A percentile compares a stretch with the other conserved stretches of the same genome.
Evolutionary conservation across 768 basidiomycete species (phyloP).

Genomic region (Lentinula aciculospora): DNA sequence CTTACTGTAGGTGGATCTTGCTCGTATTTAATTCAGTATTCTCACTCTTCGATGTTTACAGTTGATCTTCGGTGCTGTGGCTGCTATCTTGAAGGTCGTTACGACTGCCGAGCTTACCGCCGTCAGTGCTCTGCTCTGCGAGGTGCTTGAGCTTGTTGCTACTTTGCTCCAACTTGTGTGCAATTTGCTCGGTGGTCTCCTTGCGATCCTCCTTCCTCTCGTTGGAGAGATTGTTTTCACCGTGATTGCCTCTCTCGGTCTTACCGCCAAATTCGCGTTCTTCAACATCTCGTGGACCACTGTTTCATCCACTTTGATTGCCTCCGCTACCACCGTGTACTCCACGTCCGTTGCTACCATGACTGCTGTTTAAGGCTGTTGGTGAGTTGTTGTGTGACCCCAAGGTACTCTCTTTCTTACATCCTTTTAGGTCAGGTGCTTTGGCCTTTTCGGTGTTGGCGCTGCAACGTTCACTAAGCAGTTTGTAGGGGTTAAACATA

Average conservation of each 20-base stretch:
- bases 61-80: slow-evolving; percentile 9
- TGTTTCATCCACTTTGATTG: not conserved
- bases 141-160: slow-evolving; percentile 5
- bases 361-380: not conserved
- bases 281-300: not conserved
- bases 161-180: slow-evolving; percentile 8
- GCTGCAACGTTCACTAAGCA: too few species aligned
- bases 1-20: slow-evolving; percentile 2
- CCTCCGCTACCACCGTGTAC: not conserved
- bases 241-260: not conserved
- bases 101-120: not conserved
- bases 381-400: too few species aligned
- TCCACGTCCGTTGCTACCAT: not conserved
- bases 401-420: too few species aligned
- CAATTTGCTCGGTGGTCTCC: slow-evolving; percentile 6
- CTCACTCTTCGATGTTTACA: not conserved
- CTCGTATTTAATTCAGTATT: not conserved
- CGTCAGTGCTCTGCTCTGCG: slow-evolving; percentile 2
- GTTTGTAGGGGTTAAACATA: too few species aligned
- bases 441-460: too few species aligned
- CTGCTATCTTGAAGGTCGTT: slow-evolving; percentile 3
- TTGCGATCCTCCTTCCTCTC: slow-evolving; percentile 8
- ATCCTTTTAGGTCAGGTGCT: too few species aligned
- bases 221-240: slow-evolving; percentile 1
- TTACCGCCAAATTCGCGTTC: slow-evolving; percentile 1